Percentiles rank a stretch among this genome's conserved stretches.
Evolutionary conservation across 352 stramenopile species (phyloP).

Genomic region (Globisporangium parvum): DNA sequence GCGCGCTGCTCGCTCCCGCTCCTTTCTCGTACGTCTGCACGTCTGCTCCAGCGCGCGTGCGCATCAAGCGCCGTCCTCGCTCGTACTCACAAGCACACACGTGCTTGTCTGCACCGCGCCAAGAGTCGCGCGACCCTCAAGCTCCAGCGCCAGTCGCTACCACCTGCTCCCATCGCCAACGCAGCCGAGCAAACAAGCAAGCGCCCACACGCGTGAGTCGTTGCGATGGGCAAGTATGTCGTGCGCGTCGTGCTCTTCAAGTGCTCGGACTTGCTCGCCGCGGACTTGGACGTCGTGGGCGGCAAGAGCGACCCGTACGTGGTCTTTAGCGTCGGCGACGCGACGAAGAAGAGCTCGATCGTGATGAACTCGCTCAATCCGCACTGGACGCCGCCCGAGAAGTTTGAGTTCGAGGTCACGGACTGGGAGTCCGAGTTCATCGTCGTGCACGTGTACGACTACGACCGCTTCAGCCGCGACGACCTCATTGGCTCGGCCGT

Average conservation of each 20-base stretch:
- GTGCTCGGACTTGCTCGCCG: constrained; percentile 49
- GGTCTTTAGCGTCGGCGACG: constrained; percentile 41
- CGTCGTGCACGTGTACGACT: constrained; percentile 63
- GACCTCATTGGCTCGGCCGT: constrained; percentile 69
- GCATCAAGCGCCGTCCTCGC: no score
- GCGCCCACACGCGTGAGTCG: neutral
- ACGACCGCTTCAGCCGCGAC: constrained; percentile 59
- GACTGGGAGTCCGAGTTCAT: constrained; percentile 64
- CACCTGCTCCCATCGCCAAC: no score
- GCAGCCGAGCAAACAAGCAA: no score
- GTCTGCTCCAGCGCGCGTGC: no score
- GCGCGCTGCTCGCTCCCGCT: no score
- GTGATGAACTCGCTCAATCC: constrained; percentile 63
- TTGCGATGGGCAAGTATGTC: constrained; percentile 30
- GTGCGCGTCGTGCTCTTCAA: constrained; percentile 58
- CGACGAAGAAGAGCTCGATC: constrained; percentile 56
- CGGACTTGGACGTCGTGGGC: constrained; percentile 39
- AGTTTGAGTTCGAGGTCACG: constrained; percentile 63
- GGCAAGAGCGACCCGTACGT: constrained; percentile 80
- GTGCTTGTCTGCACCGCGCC: no score
- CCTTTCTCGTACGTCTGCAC: no score
- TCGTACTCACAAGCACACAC: no score
- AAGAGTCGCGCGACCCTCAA: no score
- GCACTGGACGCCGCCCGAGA: constrained; percentile 61
- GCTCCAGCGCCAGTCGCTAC: neutral